A percentile compares a stretch with the other conserved stretches of the same genome.
Evolutionary conservation across 2,329 filamentous ascomycete genomes (phyloP).

Genomic region (Aspergillus pseudoglaucus): DNA sequence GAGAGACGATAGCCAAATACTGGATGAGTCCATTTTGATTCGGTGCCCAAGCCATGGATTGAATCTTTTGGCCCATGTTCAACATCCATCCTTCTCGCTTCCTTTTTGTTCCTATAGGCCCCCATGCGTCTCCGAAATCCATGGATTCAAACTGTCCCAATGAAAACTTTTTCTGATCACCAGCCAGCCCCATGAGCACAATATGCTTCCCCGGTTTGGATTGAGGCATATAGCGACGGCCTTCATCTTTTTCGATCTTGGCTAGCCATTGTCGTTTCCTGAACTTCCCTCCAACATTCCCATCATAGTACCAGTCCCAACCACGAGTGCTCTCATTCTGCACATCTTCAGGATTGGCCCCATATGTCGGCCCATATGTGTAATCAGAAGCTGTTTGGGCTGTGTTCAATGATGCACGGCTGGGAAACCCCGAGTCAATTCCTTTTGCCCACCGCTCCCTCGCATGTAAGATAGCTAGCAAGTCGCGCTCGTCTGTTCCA

Average conservation of each 20-base stretch:
- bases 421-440: slow-evolving; percentile 47
- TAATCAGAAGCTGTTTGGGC: slow-evolving; percentile 24
- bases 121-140: slow-evolving; percentile 43
- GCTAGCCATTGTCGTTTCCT: slow-evolving; percentile 34
- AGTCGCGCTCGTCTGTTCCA: slow-evolving; percentile 45
- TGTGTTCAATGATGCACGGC: slow-evolving; percentile 31
- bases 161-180: slow-evolving; percentile 37
- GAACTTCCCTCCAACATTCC: slow-evolving; percentile 37
- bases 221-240: slow-evolving; percentile 38
- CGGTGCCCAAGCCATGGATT: slow-evolving; percentile 45
- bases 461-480: slow-evolving; percentile 42
- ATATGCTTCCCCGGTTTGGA: slow-evolving; percentile 27
- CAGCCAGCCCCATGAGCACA: slow-evolving; percentile 47
- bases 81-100: slow-evolving; percentile 48
- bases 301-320: slow-evolving; percentile 50
- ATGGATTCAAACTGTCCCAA: slow-evolving; percentile 39
- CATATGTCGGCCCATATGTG: slow-evolving; percentile 39
- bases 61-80: slow-evolving; percentile 49
- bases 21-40: slow-evolving; percentile 42
- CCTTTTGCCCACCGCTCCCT: slow-evolving; percentile 45
- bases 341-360: slow-evolving; percentile 34
- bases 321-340: slow-evolving; percentile 40
- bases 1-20: slow-evolving; percentile 49
- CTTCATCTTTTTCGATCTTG: slow-evolving; percentile 31
- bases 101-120: slow-evolving; percentile 15